Evolutionary conservation across 306 rosid species (phyloP), one percentile per base, ranked within the genome.

Genomic region (Ormosia emarginata): DNA sequence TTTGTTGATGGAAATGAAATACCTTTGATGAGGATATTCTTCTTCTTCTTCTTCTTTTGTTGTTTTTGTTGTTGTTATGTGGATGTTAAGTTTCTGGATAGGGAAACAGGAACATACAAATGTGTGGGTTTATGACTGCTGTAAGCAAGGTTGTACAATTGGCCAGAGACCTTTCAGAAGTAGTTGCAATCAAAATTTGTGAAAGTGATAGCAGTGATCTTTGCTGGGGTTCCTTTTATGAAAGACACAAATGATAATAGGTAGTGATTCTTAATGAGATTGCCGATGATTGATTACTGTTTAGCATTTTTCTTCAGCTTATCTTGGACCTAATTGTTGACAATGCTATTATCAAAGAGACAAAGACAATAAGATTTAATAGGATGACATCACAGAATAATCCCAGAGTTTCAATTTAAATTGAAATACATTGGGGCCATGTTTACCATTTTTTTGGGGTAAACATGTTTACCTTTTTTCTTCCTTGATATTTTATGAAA

Each of bases 271-370:
- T 39, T 30, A 49, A 41, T 77, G 75, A 70, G 52, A 11, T 67
- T 75, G 55, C 59, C 4, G 6, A n/a, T 59, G 52, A 67, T 6
- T 24, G 65, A 69, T 82, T 79, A 39, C 63, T 9, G 11, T 72
- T 84, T 57, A 43, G 44, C 14, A 15, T 14, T 63, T 56, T 62
- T 36, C 79, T 59, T 69, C 41, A n/a, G 61, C 53, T 61, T 67
- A 40, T 77, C 15, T 41, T 52, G 56, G 46, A 37, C 5, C 47
- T 71, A 49, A 71, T 43, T 78, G 64, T 69, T 82, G 71, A 67
- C 44, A 82, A 67, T 58, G 14, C 13, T 12, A 50, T 32, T 18
- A 0, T 12, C 7, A 44, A 8, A 24, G 24, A 24, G 24, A 24
- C 24, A 24, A 24, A 49, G 44, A 52, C 14, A 55, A 32, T 11